Evolutionary conservation across 2,329 filamentous ascomycete species (phyloP).

Genomic region (Akanthomyces uredinophilus): DNA sequence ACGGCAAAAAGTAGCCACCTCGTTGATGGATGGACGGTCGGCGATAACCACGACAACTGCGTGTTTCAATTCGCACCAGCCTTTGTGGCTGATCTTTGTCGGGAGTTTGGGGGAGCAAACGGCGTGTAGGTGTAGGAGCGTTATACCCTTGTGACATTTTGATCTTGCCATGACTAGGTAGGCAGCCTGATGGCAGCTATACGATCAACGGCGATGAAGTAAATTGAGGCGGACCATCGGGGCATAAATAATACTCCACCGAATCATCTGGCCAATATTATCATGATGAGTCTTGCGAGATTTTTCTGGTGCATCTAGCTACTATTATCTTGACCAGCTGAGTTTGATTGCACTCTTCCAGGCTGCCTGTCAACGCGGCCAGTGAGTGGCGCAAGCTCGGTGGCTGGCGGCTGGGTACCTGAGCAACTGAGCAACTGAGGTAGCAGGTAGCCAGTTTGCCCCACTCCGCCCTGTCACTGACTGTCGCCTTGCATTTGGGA

Average conservation of each 20-base stretch:
- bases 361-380: too few species aligned
- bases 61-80: neutral
- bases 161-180: neutral
- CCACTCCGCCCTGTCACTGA: neutral
- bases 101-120: neutral
- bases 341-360: too few species aligned
- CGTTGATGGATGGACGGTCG: neutral
- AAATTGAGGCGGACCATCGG: too few species aligned
- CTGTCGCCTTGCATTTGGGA: neutral
- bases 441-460: too few species aligned
- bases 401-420: too few species aligned
- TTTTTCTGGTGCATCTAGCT: too few species aligned
- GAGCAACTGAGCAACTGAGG: too few species aligned
- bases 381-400: too few species aligned
- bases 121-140: neutral
- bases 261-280: too few species aligned
- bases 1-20: conserved; percentile 22
- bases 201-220: neutral
- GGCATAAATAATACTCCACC: too few species aligned
- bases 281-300: too few species aligned
- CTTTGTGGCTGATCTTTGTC: neutral
- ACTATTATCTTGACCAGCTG: too few species aligned
- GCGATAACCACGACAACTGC: neutral
- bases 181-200: neutral
- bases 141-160: neutral